Evolutionary conservation across 2,329 filamentous ascomycete genomes (phyloP).

Genomic region (Zalaria sp.): DNA sequence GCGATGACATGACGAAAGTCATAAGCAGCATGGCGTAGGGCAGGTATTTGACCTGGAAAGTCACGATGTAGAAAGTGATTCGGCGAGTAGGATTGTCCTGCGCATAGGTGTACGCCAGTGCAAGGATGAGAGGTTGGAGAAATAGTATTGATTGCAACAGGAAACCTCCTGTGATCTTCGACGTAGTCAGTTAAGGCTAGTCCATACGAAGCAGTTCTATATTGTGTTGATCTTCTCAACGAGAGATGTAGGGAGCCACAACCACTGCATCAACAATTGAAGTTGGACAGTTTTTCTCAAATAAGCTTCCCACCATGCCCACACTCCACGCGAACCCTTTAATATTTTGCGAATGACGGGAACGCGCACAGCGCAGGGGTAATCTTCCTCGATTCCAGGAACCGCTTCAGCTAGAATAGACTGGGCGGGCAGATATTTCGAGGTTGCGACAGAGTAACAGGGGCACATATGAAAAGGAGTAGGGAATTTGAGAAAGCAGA

Average conservation of each 20-base stretch:
- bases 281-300: constrained; percentile 38
- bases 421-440: constrained; percentile 44
- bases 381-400: constrained; percentile 41
- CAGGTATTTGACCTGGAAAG: constrained; percentile 66
- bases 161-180: not conserved
- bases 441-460: constrained; percentile 30
- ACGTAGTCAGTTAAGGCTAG: not conserved
- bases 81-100: constrained; percentile 72
- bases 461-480: constrained; percentile 6
- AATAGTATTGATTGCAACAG: constrained; percentile 27
- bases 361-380: constrained; percentile 34
- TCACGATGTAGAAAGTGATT: constrained; percentile 68
- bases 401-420: constrained; percentile 37
- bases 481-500: constrained; percentile 9
- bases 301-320: constrained; percentile 38
- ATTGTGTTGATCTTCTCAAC: not conserved
- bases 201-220: not conserved
- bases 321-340: constrained; percentile 30
- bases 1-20: constrained; percentile 55
- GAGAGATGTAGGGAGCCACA: constrained; percentile 50
- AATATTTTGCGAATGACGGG: constrained; percentile 37
- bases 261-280: constrained; percentile 41
- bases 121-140: constrained; percentile 51
- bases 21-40: constrained; percentile 68
- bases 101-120: constrained; percentile 69